Evolutionary conservation across 2,329 filamentous ascomycete species (phyloP), one percentile per base, ranked within the genome.

Genomic region (Blastomyces parvus): DNA sequence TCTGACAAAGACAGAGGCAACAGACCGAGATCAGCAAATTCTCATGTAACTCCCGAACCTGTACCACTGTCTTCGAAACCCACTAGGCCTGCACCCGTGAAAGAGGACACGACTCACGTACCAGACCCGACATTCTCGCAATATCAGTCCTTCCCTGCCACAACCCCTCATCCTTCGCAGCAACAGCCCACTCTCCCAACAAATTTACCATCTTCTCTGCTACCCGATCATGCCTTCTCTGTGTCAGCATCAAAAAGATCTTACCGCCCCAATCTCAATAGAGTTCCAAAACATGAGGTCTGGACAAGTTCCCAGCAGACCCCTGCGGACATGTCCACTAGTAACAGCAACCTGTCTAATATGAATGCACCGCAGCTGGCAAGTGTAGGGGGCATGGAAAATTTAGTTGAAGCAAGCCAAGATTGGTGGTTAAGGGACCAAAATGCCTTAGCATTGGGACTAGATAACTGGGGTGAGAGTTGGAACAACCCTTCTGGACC

Each of bases 361-460:
- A 22, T 63, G 42, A 38, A 56, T 17, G 22, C 58, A 6, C 64
- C 64, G 27, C 64, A 65, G 62, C 46, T 60, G 13, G 59, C 65
- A 8, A 27, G 52, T 60, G 86, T 87, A 65, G 83, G 84, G 30
- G 82, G 81, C 9, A 78, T 86, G 0, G 84, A 87, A 44, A 82
- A 83, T 55, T 73, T 88, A 5, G 79, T 88, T 3, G 80, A 83
- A 56, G 85, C 88, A 59, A 84, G 82, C 58, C 84, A 87, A 65
- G 83, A 88, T 67, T 86, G 83, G 84, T 86, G 84, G 79, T 79
- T 86, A 62, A 77, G 81, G 44, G 86, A 89, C 69, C 85, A 88
- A 68, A 81, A 78, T 22, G 82, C 83, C 59, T 74, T 88, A 3
- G 84, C 83, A 0, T 72, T 82, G 3, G 86, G 85, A 1, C 84